Base-by-base conservation (phyloP, 2,329 filamentous ascomycete genomes). In the Penicillium verrucosum region DNA sequence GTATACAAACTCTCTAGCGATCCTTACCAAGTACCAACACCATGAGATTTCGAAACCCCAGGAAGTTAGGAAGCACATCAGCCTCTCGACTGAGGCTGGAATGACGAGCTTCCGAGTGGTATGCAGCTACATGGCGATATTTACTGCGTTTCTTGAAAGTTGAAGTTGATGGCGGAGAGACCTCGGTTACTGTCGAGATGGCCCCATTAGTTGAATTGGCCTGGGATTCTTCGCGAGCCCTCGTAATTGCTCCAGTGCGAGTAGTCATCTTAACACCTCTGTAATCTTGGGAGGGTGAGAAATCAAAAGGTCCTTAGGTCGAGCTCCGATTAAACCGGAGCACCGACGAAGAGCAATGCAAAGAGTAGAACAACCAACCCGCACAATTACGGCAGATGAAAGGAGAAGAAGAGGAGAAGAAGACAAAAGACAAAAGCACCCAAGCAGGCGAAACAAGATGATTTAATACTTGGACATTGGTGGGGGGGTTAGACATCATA, bases 31-130 rank as follows among this genome's bases (percentile, higher is more conserved):
- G 77, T 37, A 97, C 90, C 68, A 97, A 87, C 38, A 96, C 89
- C 90, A 97, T 96, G 61, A 99, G 82, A 72, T 99, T 99, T 58
- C 93, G 83, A 71, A 99, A 97, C 0, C 94, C 94, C 16, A 96
- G 78, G 70, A 97, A 97, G 72, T 90, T 96, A 23, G 92, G 90
- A 2, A 86, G 80, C 11, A 78, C 79, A 44, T 83, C 77, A 2
- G 90, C 84, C 71, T 97, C 94, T 68, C 92, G 89, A 75, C 91
- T 96, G 46, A 97, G 81, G 67, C 89, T 92, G 25, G 93, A 96
- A 8, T 89, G 85, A 57, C 85, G 84, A 37, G 82, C 76, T 65
- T 83, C 73, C 8, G 86, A 86, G 75, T 99, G 94, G 36, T 95
- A 86, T 32, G 92, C 92, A 57, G 89, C 90, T 61, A 96, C 86